These are phyloP conservation scores for Chaetomiaceae sp. DNA, from an alignment of 2,329 filamentous ascomycete genomes.

Conservation along the genomic window DNA sequence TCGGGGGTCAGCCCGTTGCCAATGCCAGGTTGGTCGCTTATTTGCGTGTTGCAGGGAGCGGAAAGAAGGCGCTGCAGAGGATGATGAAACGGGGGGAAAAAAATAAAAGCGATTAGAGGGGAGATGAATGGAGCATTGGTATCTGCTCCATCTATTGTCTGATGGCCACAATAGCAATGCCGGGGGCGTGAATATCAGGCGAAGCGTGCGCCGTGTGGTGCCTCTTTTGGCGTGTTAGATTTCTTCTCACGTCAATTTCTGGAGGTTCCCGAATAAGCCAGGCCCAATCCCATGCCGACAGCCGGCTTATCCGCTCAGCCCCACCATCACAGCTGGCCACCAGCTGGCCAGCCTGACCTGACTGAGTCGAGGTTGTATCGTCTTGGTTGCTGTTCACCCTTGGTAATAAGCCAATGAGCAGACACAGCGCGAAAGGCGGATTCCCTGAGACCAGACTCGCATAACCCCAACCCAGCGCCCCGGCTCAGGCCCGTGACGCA, in stretches of 20 bases:
- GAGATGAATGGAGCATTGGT: background rate
- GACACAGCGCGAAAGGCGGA: too few species aligned
- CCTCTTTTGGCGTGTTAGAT: slow-evolving; percentile 24
- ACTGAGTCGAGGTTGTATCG: too few species aligned
- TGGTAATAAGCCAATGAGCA: background rate
- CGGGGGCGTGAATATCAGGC: slow-evolving; percentile 6
- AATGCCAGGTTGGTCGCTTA: slow-evolving; percentile 2
- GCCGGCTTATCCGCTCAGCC: slow-evolving; percentile 7
- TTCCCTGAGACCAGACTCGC: background rate
- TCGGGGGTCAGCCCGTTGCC: slow-evolving; percentile 24
- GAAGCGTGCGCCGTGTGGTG: background rate
- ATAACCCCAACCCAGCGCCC: slow-evolving; percentile 5
- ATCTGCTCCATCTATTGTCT: background rate
- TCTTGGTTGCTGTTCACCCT: too few species aligned
- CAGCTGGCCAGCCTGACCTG: too few species aligned
- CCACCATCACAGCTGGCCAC: slow-evolving; percentile 20
- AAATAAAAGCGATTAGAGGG: background rate
- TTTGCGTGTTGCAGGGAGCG: background rate
- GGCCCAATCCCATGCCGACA: slow-evolving; percentile 16
- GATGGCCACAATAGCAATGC: slow-evolving; percentile 9
- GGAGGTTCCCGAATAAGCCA: slow-evolving; percentile 29
- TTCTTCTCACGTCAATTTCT: slow-evolving; percentile 30
- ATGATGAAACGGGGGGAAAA: background rate
- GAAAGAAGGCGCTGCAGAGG: background rate
- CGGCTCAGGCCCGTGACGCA: background rate